Base-by-base conservation (phyloP, 177 flowering plant genomes). In the Vitis hybrid region DNA sequence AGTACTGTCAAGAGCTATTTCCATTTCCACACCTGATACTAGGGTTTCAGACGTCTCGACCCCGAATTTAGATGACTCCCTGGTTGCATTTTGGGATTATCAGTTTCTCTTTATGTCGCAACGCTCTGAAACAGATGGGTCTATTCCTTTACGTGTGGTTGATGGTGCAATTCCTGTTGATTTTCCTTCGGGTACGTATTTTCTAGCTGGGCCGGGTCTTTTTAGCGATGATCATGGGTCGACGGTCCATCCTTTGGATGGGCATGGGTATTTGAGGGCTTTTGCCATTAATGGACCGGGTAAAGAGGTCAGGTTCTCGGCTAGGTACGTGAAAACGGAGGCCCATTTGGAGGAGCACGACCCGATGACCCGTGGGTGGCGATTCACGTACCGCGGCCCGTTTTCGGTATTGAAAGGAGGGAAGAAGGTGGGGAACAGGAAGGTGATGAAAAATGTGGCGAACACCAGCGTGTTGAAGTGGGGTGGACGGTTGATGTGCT, bases 381-480 rank as follows among this genome's bases (percentile, higher is more conserved):
- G 77, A 83, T 95, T 95, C 68, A 90, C 89, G 0, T 88, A 93
- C 71, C 85, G 98, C 1, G 99, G 99, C 0, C 98, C 98, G 70
- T 95, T 95, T 66, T 95, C 99, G 45, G 97, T 95, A 32, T 60
- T 95, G 67, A 84, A 79, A 59, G 92, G 88, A 0, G 98, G 97
- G 23, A 74, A 79, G 67, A 88, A 73, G 73, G 40, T 91, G 7
- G 96, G 96, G 45, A 94, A 94, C 26, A 85, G 87, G 0, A 94
- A 92, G 82, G 99, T 95, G 66, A 95, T 95, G 98, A 95, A 95
- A 70, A 93, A 95, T 71, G 99, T 95, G 17, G 97, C 99, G 0
- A 95, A 95, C 60, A 95, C 99, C 0, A 90, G 92, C 64, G 98
- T 95, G 32, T 48, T 95, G 66, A 71, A 65, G 74, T 95, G 99